A percentile compares a stretch with the other conserved stretches of the same genome.
Evolutionary conservation across 2,329 filamentous ascomycete species (phyloP).

Genomic region (Achaetomium macrosporum): DNA sequence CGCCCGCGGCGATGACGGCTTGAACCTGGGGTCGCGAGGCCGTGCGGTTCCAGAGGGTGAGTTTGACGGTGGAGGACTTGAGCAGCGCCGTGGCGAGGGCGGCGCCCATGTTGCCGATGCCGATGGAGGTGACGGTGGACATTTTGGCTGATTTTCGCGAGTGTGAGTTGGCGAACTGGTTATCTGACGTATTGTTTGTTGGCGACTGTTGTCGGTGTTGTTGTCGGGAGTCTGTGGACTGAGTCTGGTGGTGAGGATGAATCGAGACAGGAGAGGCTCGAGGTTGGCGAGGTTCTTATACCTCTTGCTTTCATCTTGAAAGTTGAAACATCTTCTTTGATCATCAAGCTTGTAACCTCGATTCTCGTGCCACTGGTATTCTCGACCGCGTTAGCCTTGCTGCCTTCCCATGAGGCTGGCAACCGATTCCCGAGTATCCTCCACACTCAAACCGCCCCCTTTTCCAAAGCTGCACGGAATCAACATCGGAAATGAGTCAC

Average conservation of each 20-base stretch:
- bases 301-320: background rate
- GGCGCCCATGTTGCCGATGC: conserved; percentile 27
- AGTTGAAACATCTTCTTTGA: background rate
- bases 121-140: conserved; percentile 20
- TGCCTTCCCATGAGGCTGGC: no score
- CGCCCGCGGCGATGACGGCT: conserved; percentile 15
- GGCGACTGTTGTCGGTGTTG: background rate
- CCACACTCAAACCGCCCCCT: no score
- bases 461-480: background rate
- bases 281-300: background rate
- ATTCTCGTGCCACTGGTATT: no score
- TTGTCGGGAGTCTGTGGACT: background rate
- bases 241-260: background rate
- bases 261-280: background rate
- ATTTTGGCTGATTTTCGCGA: conserved; percentile 3
- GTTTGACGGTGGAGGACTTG: conserved; percentile 16
- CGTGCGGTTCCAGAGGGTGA: conserved; percentile 26
- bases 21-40: conserved; percentile 16
- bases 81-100: conserved; percentile 21
- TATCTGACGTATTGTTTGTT: background rate
- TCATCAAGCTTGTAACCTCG: no score
- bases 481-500: background rate
- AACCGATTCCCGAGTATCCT: no score
- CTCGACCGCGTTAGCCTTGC: no score
- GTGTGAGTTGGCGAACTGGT: no score